phyloP scores from a whole-genome alignment of 2,329 filamentous ascomycete genomes.

The Colletotrichum chrysophilum region DNA sequence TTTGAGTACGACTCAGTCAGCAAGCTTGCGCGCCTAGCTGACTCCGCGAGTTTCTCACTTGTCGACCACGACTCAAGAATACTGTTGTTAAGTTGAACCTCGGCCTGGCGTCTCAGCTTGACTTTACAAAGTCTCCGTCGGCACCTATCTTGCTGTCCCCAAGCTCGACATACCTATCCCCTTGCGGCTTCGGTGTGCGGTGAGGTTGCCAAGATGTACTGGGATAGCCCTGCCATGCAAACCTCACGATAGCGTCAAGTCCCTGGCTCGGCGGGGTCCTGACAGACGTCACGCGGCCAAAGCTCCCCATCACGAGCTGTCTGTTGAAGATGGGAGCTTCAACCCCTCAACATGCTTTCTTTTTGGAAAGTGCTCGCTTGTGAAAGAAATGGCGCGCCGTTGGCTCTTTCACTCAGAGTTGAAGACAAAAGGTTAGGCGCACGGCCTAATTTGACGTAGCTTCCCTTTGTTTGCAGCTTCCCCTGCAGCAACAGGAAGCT shows the following conservation, averaged over 20 bases:
- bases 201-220: background rate
- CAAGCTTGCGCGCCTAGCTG: background rate
- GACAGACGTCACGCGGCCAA: background rate
- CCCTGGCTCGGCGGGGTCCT: background rate
- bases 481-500: background rate
- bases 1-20: background rate
- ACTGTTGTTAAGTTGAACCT: background rate
- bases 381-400: background rate
- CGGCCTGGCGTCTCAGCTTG: background rate
- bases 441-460: background rate
- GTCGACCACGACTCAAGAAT: background rate
- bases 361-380: background rate
- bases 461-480: background rate
- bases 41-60: background rate
- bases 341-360: background rate
- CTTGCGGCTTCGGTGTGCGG: background rate
- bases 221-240: background rate
- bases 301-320: background rate
- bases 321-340: background rate
- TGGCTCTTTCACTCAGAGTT: background rate
- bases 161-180: background rate
- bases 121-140: background rate
- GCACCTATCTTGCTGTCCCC: background rate
- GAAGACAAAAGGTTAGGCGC: background rate
- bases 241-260: background rate